Evolutionary conservation across 805 yeast genomes (phyloP), one percentile per base, ranked within the genome.

Genomic region (Kodamaea restingae): DNA sequence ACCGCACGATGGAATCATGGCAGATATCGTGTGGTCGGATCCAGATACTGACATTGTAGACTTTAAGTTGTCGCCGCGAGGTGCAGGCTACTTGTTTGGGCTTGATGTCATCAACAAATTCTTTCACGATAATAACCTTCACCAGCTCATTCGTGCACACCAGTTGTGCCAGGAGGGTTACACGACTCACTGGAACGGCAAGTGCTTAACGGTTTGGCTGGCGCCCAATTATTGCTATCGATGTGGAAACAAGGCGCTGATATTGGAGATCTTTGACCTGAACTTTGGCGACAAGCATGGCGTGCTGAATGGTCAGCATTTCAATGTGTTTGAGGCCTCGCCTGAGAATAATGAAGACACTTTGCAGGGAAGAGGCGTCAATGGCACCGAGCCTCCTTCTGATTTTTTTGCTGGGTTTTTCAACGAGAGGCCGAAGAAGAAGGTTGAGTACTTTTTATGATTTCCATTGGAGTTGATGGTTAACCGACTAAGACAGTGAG

Each of bases 1-100:
- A 9, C 99, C 99, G 0, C 98, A 95, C 51, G 98, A 93, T 58
- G 99, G 99, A 0, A 95, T 97, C 11, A 93, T 93, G 97, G 98
- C 98, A 1, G 99, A 93, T 60, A 67, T 93, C 36, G 98, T 93
- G 14, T 93, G 99, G 99, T 82, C 93, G 15, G 99, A 93, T 56
- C 99, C 99, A 0, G 98, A 95, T 60, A 84, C 85, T 22, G 86
- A 84, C 40, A 69, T 70, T 40, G 51, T 67, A 50, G 95, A 88
- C 53, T 93, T 93, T 60, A 82, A 90, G 48, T 75, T 93, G 15
- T 80, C 90, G 21, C 95, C 98, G 1, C 65, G 99, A 52, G 99
- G 99, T 29, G 99, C 99, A 1, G 99, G 99, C 4, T 93, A 91
- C 60, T 86, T 93, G 15, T 93, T 93, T 69, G 98, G 98, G 14